Evolutionary conservation across 202 grass and related monocot species (phyloP).

Genomic region (Eragrostis tef): DNA sequence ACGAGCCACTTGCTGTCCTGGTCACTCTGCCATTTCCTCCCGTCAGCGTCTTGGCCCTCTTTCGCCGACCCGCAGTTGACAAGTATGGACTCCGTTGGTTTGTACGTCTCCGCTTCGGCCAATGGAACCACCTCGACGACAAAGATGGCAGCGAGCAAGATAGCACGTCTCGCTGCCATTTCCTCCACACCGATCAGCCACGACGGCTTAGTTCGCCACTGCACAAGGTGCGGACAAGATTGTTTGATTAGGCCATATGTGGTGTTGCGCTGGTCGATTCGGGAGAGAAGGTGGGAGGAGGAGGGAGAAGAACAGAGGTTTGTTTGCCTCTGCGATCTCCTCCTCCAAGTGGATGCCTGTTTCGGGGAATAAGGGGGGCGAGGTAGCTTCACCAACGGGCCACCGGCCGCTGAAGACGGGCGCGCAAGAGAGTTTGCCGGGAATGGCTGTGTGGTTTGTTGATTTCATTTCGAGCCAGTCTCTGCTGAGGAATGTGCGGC

Average conservation of each 20-base stretch:
- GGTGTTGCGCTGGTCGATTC: neutral
- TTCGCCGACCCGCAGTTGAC: conserved; percentile 65
- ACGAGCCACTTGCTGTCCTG: conserved; percentile 52
- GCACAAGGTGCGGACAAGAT: neutral
- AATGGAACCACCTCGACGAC: neutral
- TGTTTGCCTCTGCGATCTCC: conserved; percentile 54
- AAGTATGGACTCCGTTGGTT: conserved; percentile 59
- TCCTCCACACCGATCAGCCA: neutral
- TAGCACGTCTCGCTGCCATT: conserved; percentile 19
- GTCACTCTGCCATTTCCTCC: conserved; percentile 67
- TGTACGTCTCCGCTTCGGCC: conserved; percentile 33
- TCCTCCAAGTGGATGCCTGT: conserved; percentile 32
- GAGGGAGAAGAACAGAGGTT: conserved; percentile 47
- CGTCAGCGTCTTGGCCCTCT: conserved; percentile 55
- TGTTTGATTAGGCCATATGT: conserved; percentile 40
- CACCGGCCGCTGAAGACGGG: conserved; percentile 27
- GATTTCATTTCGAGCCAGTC: conserved; percentile 3
- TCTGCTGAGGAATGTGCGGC: conserved; percentile 11
- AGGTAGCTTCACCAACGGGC: conserved; percentile 3
- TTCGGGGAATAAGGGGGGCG: conserved; percentile 35
- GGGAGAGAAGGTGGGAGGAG: conserved; percentile 8
- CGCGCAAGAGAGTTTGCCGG: conserved; percentile 47
- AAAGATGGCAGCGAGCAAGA: conserved; percentile 1
- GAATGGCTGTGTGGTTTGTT: neutral
- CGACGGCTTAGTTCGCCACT: neutral